Evolutionary conservation across 192 early-diverging fungal species (phyloP).

Genomic region (Obelidium mucronatum): DNA sequence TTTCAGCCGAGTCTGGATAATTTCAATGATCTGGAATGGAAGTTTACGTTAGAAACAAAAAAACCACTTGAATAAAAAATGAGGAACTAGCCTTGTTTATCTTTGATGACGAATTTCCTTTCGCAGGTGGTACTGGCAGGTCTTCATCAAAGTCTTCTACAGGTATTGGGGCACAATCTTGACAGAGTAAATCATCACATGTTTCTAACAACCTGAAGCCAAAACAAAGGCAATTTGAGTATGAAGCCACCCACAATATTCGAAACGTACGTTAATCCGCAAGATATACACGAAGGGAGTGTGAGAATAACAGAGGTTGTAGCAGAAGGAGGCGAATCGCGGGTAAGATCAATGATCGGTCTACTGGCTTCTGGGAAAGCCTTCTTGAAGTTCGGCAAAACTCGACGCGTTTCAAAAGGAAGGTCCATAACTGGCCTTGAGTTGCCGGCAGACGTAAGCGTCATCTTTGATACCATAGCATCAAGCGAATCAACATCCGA

Average conservation of each 20-base stretch:
- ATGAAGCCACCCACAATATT: background rate
- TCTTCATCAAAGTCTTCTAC: background rate
- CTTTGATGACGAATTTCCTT: conserved; percentile 19
- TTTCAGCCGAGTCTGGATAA: conserved; percentile 16
- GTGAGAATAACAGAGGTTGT: background rate
- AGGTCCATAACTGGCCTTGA: conserved; percentile 37
- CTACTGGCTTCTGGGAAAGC: background rate
- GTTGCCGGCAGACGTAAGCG: background rate
- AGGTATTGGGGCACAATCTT: background rate
- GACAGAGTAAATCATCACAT: background rate
- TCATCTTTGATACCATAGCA: background rate
- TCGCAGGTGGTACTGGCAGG: background rate
- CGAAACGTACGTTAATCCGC: background rate
- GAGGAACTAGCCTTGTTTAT: background rate
- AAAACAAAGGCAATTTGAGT: background rate
- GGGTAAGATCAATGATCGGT: background rate
- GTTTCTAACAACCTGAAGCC: background rate
- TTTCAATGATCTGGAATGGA: conserved; percentile 17
- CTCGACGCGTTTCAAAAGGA: background rate
- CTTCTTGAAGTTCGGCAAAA: conserved; percentile 7
- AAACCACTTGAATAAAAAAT: background rate
- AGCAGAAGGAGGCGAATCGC: background rate
- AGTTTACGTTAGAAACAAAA: background rate
- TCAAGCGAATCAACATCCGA: background rate
- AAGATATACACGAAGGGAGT: background rate